These are phyloP conservation scores for Oidium heveae DNA, from an alignment of 2,329 filamentous ascomycete species.

Conservation along the genomic window DNA sequence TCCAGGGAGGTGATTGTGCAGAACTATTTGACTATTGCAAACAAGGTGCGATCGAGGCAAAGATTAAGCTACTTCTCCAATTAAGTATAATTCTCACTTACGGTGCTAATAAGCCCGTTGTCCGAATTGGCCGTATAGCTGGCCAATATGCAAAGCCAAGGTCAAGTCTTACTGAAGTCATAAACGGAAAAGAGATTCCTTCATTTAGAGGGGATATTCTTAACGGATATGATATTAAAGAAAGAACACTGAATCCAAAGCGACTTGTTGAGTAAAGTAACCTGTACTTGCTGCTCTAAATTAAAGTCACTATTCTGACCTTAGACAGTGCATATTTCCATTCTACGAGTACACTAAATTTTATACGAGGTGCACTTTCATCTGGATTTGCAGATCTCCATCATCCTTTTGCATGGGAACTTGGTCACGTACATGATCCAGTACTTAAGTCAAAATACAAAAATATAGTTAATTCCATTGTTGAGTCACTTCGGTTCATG, in stretches of 20 bases:
- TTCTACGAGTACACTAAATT: constrained; percentile 85
- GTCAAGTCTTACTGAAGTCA: constrained; percentile 62
- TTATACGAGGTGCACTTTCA: constrained; percentile 57
- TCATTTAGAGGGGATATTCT: constrained; percentile 91
- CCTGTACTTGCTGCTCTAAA: neutral
- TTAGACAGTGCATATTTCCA: constrained; percentile 61
- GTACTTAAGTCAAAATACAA: constrained; percentile 68
- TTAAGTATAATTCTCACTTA: constrained; percentile 94
- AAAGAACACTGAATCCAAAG: constrained; percentile 56
- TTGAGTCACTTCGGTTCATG: constrained; percentile 84
- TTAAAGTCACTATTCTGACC: constrained; percentile 1
- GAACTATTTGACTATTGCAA: constrained; percentile 95
- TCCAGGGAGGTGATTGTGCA: constrained; percentile 92
- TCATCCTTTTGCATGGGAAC: constrained; percentile 77
- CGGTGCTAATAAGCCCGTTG: constrained; percentile 57
- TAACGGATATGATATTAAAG: constrained; percentile 60
- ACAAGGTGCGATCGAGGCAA: constrained; percentile 70
- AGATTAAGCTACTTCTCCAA: constrained; percentile 87
- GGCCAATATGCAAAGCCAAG: constrained; percentile 94
- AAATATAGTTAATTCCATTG: constrained; percentile 61
- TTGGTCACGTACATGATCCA: constrained; percentile 73
- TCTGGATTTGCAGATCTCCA: constrained; percentile 87
- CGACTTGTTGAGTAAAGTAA: constrained; percentile 42
- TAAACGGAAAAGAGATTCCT: constrained; percentile 58
- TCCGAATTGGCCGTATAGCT: constrained; percentile 86